Evolutionary conservation across 768 basidiomycete species (phyloP), one percentile per base, ranked within the genome.

Genomic region (Amanita subjunquillea): DNA sequence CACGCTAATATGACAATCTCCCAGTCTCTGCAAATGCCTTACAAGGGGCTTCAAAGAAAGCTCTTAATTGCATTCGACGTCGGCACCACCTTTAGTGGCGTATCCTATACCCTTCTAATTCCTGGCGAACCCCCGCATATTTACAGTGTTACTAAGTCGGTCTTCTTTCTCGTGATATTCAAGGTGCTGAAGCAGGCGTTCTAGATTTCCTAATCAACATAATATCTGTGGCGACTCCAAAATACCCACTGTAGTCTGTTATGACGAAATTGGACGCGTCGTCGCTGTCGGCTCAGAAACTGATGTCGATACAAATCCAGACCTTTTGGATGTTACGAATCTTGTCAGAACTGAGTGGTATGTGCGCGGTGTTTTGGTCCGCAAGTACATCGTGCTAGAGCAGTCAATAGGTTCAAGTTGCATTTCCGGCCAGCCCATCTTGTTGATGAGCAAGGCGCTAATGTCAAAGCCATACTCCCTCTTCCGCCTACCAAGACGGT

Each of bases 61-160:
- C 62, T 79, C 3, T 71, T 78, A 4, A 55, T 79, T 13, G 74
- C 75, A 1, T 74, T 79, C 34, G 78, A 79, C 50, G 60, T 79
- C 2, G 78, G 78, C 4, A 79, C 73, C 2, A 78, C 74, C 1
- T 76, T 63, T 43, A 76, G 75, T 32, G 75, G 74, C 4, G 65
- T 78, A 7, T 50, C 12, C 8, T 40, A 41, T 48, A 61, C 64
- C 41, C 66, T 75, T 43, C 59, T 75, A 12, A 65, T 67, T 36
- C 66, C 67, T 5, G 67, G 65, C 0, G 50, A 62, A 50, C 48
- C 59, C 10, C 66, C 66, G 2, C 54, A 58, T n/a, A 74, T 74
- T 17, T 58, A 63, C 20, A 69, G 67, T 13, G 72, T 74, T 60
- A 75, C 58, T 39, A 62, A 57, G 68, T 64, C 55, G 32, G 50